A percentile compares a stretch with the other conserved stretches of the same genome.
phyloP scores from a whole-genome alignment of 306 rosid genomes.

The Quercus aquifolioides region DNA sequence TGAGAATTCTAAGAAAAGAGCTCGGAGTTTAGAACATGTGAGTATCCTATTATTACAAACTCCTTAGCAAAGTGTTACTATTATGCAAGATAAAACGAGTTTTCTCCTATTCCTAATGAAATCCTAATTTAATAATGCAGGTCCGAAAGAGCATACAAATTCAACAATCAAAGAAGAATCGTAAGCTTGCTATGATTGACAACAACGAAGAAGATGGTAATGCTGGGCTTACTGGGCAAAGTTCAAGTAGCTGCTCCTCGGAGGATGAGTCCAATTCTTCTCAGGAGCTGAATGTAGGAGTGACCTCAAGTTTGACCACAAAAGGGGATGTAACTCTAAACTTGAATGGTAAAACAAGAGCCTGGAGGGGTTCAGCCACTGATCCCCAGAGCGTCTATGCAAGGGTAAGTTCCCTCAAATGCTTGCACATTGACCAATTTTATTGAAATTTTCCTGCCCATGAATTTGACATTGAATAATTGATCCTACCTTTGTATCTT shows the following conservation, averaged over 20 bases:
- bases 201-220: constrained; percentile 39
- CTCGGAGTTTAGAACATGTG: constrained; percentile 46
- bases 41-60: constrained; percentile 3
- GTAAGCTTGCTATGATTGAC: constrained; percentile 22
- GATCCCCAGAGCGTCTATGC: constrained; percentile 87
- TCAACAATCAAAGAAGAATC: constrained; percentile 45
- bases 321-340: constrained; percentile 23
- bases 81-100: background rate
- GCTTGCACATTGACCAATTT: background rate
- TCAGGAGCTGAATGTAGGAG: constrained; percentile 47
- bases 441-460: background rate
- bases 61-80: background rate
- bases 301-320: constrained; percentile 39
- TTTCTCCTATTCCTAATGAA: background rate
- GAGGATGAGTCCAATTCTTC: constrained; percentile 60
- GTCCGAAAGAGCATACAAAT: constrained; percentile 31
- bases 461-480: constrained; percentile 3
- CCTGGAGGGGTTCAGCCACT: constrained; percentile 60
- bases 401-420: constrained; percentile 45
- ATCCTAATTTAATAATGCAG: constrained; percentile 8
- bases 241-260: constrained; percentile 60
- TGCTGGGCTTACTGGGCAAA: constrained; percentile 38
- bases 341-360: constrained; percentile 49
- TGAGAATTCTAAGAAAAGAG: constrained; percentile 46
- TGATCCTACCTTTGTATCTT: constrained; percentile 11